Conservation (phyloP, 1,284 basidiomycete genomes). For the Boletellus sp. region DNA sequence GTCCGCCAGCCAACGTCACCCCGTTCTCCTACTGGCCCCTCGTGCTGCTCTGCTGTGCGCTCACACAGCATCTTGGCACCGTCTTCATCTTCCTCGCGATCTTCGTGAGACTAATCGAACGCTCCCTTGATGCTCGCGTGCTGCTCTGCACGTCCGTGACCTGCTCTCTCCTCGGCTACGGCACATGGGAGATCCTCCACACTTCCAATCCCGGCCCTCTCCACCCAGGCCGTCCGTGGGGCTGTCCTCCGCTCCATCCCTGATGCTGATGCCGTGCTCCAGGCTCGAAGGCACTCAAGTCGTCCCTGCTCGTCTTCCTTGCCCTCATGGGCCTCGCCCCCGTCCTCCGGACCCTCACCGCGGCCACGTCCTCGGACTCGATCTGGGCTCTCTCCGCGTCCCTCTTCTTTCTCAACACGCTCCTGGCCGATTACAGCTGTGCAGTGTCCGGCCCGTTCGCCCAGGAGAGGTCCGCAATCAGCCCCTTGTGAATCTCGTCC, state of each 20-base stretch:
- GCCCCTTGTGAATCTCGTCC: slow-evolving; percentile 9
- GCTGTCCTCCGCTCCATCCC: background rate
- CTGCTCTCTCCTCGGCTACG: slow-evolving; percentile 59
- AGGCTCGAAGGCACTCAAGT: slow-evolving; percentile 70
- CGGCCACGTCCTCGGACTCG: slow-evolving; percentile 92
- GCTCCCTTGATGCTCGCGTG: slow-evolving; percentile 61
- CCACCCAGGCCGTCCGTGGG: slow-evolving; percentile 23
- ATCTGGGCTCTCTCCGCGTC: slow-evolving; percentile 88
- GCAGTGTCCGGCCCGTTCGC: slow-evolving; percentile 29
- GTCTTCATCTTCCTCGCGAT: slow-evolving; percentile 81
- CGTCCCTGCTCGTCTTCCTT: slow-evolving; percentile 82
- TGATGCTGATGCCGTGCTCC: slow-evolving; percentile 8
- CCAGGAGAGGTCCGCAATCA: slow-evolving; percentile 37
- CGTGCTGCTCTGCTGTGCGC: slow-evolving; percentile 68
- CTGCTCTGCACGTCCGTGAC: slow-evolving; percentile 65
- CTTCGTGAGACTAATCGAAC: slow-evolving; percentile 71
- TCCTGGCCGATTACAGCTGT: slow-evolving; percentile 65
- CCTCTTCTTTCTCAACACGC: slow-evolving; percentile 60
- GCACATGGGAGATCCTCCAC: slow-evolving; percentile 59
- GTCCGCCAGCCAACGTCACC: slow-evolving; percentile 62
- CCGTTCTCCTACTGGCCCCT: slow-evolving; percentile 75
- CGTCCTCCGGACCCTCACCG: slow-evolving; percentile 87
- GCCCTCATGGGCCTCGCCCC: slow-evolving; percentile 88
- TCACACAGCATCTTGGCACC: slow-evolving; percentile 82
- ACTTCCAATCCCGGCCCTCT: slow-evolving; percentile 23